Conservation (phyloP, 345 rosid genomes). For the Hibiscus syriacus region DNA sequence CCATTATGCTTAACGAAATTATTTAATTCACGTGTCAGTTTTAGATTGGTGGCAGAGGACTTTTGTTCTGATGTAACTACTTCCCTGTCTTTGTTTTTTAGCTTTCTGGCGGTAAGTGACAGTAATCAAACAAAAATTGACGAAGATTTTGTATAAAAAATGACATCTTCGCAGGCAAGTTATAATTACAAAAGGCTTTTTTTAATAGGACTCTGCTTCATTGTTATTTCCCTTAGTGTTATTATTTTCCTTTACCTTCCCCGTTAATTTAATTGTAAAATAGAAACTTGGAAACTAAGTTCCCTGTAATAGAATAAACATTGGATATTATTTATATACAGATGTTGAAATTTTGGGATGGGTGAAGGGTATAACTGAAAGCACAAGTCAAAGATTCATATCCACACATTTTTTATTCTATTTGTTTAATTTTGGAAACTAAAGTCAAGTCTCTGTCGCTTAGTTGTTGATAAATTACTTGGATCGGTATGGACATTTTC, state of each 20-base stretch:
- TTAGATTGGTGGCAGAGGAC: too few species aligned
- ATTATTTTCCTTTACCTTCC: background rate
- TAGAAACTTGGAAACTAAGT: background rate
- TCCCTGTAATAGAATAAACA: background rate
- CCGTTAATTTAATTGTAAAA: background rate
- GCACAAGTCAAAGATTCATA: background rate
- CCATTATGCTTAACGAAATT: too few species aligned
- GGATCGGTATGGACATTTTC: background rate
- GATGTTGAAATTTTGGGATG: too few species aligned
- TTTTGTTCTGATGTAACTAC: too few species aligned
- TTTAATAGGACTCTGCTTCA: background rate
- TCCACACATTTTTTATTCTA: too few species aligned
- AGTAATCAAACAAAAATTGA: background rate
- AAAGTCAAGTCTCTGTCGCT: background rate
- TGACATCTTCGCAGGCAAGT: background rate
- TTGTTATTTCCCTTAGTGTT: background rate
- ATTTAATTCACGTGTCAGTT: too few species aligned
- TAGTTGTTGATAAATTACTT: background rate
- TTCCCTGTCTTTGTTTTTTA: background rate
- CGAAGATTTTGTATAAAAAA: background rate
- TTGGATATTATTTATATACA: background rate
- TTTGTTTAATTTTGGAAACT: too few species aligned
- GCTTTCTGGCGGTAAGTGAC: background rate
- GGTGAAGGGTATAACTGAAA: background rate
- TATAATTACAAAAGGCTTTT: background rate